These are phyloP conservation scores for Aspergillus ochraceoroseus DNA, from an alignment of 2,329 filamentous ascomycete genomes.

Conservation along the genomic window DNA sequence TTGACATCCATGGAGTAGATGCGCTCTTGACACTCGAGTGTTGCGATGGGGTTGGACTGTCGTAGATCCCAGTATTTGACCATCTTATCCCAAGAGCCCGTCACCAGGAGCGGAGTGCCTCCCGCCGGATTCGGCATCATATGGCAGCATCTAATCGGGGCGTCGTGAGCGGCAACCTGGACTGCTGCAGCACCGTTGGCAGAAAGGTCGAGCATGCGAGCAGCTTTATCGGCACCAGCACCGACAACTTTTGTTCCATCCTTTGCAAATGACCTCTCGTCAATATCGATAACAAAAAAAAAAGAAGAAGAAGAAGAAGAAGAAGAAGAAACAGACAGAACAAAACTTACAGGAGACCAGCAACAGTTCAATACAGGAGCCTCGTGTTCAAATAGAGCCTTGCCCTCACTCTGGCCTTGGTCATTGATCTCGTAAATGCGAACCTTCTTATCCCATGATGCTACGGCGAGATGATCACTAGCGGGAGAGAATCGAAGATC, in stretches of 20 bases:
- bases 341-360: slow-evolving; percentile 71
- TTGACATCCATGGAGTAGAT: slow-evolving; percentile 86
- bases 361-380: slow-evolving; percentile 77
- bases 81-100: slow-evolving; percentile 63
- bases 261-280: slow-evolving; percentile 46
- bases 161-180: slow-evolving; percentile 79
- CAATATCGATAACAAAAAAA: not conserved
- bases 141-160: slow-evolving; percentile 70
- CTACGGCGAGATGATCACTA: slow-evolving; percentile 76
- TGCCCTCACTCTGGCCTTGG: slow-evolving; percentile 74
- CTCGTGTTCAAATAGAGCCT: slow-evolving; percentile 79
- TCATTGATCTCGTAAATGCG: slow-evolving; percentile 87
- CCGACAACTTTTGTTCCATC: slow-evolving; percentile 87
- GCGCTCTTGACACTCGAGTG: slow-evolving; percentile 49
- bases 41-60: slow-evolving; percentile 44
- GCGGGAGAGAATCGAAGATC: slow-evolving; percentile 76
- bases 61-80: slow-evolving; percentile 56
- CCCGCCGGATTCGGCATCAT: slow-evolving; percentile 63
- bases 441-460: slow-evolving; percentile 97
- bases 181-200: slow-evolving; percentile 50
- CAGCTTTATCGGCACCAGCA: slow-evolving; percentile 83
- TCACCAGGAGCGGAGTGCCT: slow-evolving; percentile 72
- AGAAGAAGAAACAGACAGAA: slow-evolving; percentile 4
- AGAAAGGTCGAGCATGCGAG: slow-evolving; percentile 78
- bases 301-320: not conserved